A percentile compares a stretch with the other conserved stretches of the same genome.
Conservation (phyloP, 1,284 basidiomycete species). For the Trametes sp. region DNA sequence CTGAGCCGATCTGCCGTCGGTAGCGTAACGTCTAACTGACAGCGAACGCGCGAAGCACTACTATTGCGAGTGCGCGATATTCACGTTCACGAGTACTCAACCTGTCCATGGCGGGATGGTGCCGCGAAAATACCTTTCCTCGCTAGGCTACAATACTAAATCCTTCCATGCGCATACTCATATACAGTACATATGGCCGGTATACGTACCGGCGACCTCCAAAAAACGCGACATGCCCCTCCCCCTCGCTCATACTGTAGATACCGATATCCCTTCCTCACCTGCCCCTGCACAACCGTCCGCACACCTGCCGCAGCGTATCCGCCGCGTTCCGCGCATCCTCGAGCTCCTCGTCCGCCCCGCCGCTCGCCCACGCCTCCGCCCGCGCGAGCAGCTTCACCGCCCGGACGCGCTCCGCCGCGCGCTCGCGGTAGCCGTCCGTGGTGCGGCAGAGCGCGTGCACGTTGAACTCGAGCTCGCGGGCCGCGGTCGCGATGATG, state of each 20-base stretch:
- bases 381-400: slow-evolving; percentile 42
- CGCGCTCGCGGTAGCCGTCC: slow-evolving; percentile 52
- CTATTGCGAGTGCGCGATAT: too few species aligned
- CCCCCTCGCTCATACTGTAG: too few species aligned
- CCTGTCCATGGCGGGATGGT: too few species aligned
- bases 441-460: slow-evolving; percentile 54
- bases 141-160: too few species aligned
- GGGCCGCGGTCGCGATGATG: slow-evolving; percentile 46
- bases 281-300: slow-evolving; percentile 14
- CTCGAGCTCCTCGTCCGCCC: slow-evolving; percentile 44
- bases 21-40: slow-evolving; percentile 14
- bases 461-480: slow-evolving; percentile 53
- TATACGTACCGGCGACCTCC: not conserved
- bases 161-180: too few species aligned
- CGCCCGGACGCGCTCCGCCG: slow-evolving; percentile 39
- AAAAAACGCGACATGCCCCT: too few species aligned
- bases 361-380: slow-evolving; percentile 36
- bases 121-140: not conserved
- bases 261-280: not conserved
- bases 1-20: not conserved
- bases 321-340: slow-evolving; percentile 49
- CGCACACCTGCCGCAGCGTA: slow-evolving; percentile 38
- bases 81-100: too few species aligned
- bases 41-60: slow-evolving; percentile 6
- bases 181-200: too few species aligned